Evolutionary conservation across 2,329 filamentous ascomycete species (phyloP).

Genomic region (Tolypocladium tundrense): DNA sequence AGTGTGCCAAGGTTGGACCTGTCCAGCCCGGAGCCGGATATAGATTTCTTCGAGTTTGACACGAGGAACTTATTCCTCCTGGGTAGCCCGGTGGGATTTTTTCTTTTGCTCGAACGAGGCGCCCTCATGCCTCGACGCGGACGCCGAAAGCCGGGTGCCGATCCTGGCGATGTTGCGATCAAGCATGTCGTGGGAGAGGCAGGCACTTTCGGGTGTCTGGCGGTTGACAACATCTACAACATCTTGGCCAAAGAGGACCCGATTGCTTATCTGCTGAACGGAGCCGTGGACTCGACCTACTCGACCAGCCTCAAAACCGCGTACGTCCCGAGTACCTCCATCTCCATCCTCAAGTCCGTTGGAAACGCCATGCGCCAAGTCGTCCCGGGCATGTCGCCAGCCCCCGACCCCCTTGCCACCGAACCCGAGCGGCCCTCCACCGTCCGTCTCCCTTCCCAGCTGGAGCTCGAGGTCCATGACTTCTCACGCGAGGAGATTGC

Average conservation of each 20-base stretch:
- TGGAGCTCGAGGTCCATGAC: conserved; percentile 94
- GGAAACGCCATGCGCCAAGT: conserved; percentile 52
- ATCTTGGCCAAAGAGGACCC: conserved; percentile 62
- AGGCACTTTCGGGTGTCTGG: conserved; percentile 78
- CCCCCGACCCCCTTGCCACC: conserved; percentile 16
- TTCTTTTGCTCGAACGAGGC: conserved; percentile 71
- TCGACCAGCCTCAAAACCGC: conserved; percentile 66
- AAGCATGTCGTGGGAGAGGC: conserved; percentile 61
- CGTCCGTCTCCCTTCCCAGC: conserved; percentile 45
- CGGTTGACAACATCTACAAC: conserved; percentile 95
- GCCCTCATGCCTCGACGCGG: conserved; percentile 66
- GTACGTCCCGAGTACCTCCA: conserved; percentile 63
- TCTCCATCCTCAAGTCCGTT: conserved; percentile 55
- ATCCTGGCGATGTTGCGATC: conserved; percentile 48
- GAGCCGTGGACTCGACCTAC: conserved; percentile 74
- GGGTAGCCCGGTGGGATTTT: conserved; percentile 87
- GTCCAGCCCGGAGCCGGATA: conserved; percentile 28
- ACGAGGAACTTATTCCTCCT: conserved; percentile 82
- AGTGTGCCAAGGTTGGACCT: conserved; percentile 43
- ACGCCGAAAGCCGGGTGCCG: conserved; percentile 63
- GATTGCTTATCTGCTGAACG: conserved; percentile 87
- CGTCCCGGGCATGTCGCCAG: conserved; percentile 39
- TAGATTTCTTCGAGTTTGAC: conserved; percentile 75
- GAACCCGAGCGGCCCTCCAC: conserved; percentile 26
- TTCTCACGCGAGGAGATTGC: conserved; percentile 88